Conservation (phyloP, 2,329 filamentous ascomycete species). For the Coniochaeta pulveracea region DNA sequence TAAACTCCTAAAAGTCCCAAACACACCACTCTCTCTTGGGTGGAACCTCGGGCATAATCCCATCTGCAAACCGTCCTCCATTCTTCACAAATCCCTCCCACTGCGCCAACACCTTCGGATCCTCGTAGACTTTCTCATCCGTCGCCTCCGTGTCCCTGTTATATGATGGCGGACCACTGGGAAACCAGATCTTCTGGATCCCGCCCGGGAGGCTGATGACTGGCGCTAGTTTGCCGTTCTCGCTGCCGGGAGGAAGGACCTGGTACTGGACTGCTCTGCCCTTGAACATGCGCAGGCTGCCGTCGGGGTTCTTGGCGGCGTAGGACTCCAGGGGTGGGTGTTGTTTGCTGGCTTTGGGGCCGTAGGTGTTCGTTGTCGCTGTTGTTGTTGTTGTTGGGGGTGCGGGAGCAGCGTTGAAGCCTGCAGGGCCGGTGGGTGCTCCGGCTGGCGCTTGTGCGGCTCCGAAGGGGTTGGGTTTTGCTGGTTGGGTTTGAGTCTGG, state of each 20-base stretch:
- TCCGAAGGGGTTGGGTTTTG: slow-evolving; percentile 4
- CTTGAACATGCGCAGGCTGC: slow-evolving; percentile 18
- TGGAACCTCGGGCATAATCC: slow-evolving; percentile 64
- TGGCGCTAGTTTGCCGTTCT: slow-evolving; percentile 21
- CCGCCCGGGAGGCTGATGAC: slow-evolving; percentile 40
- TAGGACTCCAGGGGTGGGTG: slow-evolving; percentile 20
- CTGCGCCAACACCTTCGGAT: slow-evolving; percentile 25
- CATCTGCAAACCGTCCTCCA: slow-evolving; percentile 58
- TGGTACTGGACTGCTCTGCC: slow-evolving; percentile 20
- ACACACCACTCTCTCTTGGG: slow-evolving; percentile 65
- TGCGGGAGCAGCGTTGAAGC: neutral
- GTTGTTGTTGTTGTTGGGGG: slow-evolving; percentile 1
- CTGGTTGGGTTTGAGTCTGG: neutral
- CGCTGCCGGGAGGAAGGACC: slow-evolving; percentile 27
- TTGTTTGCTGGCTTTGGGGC: slow-evolving; percentile 13
- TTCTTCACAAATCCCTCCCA: slow-evolving; percentile 50
- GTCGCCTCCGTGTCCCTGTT: slow-evolving; percentile 51
- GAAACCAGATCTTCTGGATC: slow-evolving; percentile 61
- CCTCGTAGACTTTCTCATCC: slow-evolving; percentile 37
- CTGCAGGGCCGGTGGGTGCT: neutral
- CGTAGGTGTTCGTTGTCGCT: slow-evolving; percentile 10
- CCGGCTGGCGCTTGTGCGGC: neutral
- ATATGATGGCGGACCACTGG: slow-evolving; percentile 54
- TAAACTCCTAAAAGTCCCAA: slow-evolving; percentile 56
- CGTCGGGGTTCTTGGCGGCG: slow-evolving; percentile 12